These are phyloP conservation scores for Cryoendolithus antarcticus DNA, from an alignment of 2,329 filamentous ascomycete species.

Conservation along the genomic window DNA sequence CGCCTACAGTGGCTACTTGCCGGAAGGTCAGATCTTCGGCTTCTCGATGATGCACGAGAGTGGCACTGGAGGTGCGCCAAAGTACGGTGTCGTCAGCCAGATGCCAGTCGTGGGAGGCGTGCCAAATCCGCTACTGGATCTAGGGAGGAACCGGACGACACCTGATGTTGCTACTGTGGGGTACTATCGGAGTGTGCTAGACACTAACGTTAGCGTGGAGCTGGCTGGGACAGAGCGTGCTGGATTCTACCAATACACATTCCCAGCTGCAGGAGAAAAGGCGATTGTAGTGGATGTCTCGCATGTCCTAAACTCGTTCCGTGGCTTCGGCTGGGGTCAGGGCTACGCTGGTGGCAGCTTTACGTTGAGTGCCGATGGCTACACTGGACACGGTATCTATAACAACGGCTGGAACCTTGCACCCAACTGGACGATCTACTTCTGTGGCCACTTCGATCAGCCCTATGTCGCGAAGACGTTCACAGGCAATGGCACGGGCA, in stretches of 20 bases:
- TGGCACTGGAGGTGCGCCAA: slow-evolving; percentile 56
- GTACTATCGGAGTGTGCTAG: slow-evolving; percentile 46
- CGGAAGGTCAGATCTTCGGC: slow-evolving; percentile 14
- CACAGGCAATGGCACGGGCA: slow-evolving; percentile 17
- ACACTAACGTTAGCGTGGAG: slow-evolving; percentile 44
- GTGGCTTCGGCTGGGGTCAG: slow-evolving; percentile 46
- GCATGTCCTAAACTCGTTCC: slow-evolving; percentile 43
- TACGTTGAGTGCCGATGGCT: slow-evolving; percentile 34
- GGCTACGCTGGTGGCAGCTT: slow-evolving; percentile 47
- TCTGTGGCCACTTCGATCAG: slow-evolving; percentile 47
- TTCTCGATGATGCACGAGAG: slow-evolving; percentile 48
- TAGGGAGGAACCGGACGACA: slow-evolving; percentile 16
- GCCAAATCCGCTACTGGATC: slow-evolving; percentile 11
- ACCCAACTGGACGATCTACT: slow-evolving; percentile 47
- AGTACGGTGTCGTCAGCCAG: slow-evolving; percentile 38
- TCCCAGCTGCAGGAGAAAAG: slow-evolving; percentile 30
- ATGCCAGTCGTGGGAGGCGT: slow-evolving; percentile 12
- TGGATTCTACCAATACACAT: slow-evolving; percentile 48
- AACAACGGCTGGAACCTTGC: slow-evolving; percentile 53
- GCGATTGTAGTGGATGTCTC: slow-evolving; percentile 50
- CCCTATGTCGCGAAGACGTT: slow-evolving; percentile 20
- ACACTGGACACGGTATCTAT: slow-evolving; percentile 47
- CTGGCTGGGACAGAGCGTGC: slow-evolving; percentile 44
- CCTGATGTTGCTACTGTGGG: slow-evolving; percentile 40
- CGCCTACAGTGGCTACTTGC: slow-evolving; percentile 27